Base-by-base conservation (phyloP, 768 basidiomycete genomes). In the Lactifluus hygrophoroides region DNA sequence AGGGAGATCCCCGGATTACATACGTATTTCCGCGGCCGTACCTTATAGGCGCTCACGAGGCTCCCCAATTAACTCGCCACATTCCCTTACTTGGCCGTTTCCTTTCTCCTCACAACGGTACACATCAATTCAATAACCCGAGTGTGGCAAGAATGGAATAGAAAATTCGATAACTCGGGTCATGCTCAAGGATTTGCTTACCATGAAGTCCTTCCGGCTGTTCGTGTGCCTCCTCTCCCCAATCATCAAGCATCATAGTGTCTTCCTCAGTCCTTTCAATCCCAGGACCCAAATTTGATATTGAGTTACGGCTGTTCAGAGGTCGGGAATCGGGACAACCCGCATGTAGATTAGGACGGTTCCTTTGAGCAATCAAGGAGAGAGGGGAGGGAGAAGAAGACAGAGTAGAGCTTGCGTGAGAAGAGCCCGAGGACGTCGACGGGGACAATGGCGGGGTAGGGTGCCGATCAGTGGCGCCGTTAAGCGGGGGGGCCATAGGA, bases 381-480 rank as follows among this genome's bases (percentile, higher is more conserved):
- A 50, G 56, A 8, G 32, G 57, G 19, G 61, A 55, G 3, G 45
- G 32, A 48, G 60, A 53, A 19, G 61, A 57, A 7, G 60, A 53
- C 3, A 47, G 42, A 14, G 44, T 7, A 47, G 60, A 57, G 25
- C 60, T 57, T n/a, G 43, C 28, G 21, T 25, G 55, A 50, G 60
- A 57, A 13, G 53, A 50, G 44, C 46, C 44, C 30, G 52, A 54
- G 14, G 62, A 64, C 21, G 47, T 45, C 2, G 62, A 57, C 9
- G 62, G 62, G 6, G 62, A 63, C 13, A 63, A 49, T 10, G 62
- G 62, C 17, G 62, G 62, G 21, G 62, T 64, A 27, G 42, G 35
- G 16, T 50, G 55, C 23, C 46, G 27, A 44, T 51, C 43, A 44
- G 25, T 13, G 19, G 43, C n/a, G 16, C 46, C 16, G 37, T 51